Conservation (phyloP, 257 asterid species). For the Leonotis leonurus region DNA sequence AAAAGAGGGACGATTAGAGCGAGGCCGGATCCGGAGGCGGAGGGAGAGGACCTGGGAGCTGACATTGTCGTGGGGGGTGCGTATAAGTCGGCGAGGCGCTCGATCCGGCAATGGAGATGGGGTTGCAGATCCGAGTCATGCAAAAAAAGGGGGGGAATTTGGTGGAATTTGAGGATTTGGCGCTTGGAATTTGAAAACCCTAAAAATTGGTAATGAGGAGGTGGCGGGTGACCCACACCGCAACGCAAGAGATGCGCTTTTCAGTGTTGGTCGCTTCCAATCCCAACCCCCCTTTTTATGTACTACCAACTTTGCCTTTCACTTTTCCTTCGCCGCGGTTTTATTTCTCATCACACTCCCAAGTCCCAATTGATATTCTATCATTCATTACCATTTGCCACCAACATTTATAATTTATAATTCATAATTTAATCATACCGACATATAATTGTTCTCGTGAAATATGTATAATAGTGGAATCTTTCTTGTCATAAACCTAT, state of each 20-base stretch:
- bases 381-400: neutral
- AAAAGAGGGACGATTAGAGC: constrained; percentile 28
- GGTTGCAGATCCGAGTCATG: constrained; percentile 45
- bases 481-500: no score
- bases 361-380: no score
- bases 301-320: neutral
- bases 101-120: constrained; percentile 61
- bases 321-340: constrained; percentile 27
- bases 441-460: no score
- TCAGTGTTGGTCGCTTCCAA: constrained; percentile 16
- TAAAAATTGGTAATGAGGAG: constrained; percentile 37
- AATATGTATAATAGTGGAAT: no score
- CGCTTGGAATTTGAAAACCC: constrained; percentile 53
- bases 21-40: constrained; percentile 40
- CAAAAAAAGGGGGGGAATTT: constrained; percentile 15
- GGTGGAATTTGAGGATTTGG: constrained; percentile 29
- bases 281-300: neutral
- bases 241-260: constrained; percentile 27
- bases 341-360: neutral
- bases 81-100: constrained; percentile 26
- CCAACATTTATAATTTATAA: neutral
- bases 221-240: constrained; percentile 51
- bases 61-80: constrained; percentile 63
- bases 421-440: no score
- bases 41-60: constrained; percentile 40